These are phyloP conservation scores for Ascochyta fabae DNA, from an alignment of 2,329 filamentous ascomycete genomes.

Conservation along the genomic window DNA sequence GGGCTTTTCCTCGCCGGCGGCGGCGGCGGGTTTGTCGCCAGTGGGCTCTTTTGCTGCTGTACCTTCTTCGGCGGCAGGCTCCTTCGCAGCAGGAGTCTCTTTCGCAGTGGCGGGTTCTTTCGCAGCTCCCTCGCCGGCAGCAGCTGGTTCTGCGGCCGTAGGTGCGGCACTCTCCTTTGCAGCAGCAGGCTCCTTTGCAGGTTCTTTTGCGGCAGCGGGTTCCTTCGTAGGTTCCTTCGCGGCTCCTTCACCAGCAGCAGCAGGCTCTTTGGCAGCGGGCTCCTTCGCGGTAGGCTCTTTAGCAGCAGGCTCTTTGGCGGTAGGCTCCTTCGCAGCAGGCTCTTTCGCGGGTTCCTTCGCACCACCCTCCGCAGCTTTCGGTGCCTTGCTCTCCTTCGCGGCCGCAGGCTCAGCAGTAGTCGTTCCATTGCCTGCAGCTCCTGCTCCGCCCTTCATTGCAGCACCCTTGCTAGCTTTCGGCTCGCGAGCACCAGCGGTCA, in stretches of 20 bases:
- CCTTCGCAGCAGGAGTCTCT: background rate
- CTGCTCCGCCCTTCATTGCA: background rate
- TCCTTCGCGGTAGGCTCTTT: no score
- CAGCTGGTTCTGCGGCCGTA: conserved; percentile 15
- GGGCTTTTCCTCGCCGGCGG: background rate
- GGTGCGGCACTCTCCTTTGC: conserved; percentile 1
- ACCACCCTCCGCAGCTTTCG: no score
- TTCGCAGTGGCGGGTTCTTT: background rate
- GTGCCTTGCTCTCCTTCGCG: background rate
- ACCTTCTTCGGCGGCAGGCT: background rate
- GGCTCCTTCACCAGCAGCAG: no score
- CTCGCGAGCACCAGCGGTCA: background rate
- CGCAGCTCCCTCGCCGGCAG: background rate
- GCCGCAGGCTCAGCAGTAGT: conserved; percentile 2
- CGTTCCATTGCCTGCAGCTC: conserved; percentile 8
- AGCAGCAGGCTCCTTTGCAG: no score
- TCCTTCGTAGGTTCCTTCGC: no score
- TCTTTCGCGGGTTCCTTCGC: no score
- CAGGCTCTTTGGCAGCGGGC: no score
- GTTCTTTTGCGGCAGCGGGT: no score
- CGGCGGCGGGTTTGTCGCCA: background rate
- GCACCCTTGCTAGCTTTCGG: conserved; percentile 4
- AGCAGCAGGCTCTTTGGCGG: no score
- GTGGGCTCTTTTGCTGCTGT: background rate
- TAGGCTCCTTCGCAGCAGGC: no score